Evolutionary conservation across 176 grass and related monocot species (phyloP).

Genomic region (Oryza glumipatula): DNA sequence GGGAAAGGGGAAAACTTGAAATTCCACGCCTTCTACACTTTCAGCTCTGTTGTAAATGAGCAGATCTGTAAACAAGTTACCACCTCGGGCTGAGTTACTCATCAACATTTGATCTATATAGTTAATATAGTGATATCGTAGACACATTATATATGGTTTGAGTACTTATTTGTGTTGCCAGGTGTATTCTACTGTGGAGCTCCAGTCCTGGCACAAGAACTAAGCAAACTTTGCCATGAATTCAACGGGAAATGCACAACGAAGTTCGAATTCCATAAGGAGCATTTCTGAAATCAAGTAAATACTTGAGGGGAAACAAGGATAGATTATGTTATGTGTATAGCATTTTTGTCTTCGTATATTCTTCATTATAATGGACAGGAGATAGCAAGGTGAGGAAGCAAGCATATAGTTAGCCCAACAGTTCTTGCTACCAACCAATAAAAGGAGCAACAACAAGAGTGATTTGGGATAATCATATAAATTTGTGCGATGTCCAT

Average conservation of each 20-base stretch:
- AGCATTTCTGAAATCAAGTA: conserved; percentile 84
- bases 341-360: conserved; percentile 57
- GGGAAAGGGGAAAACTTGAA: conserved; percentile 1
- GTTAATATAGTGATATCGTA: neutral
- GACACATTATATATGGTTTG: neutral
- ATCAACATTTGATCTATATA: neutral
- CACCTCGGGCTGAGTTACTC: conserved; percentile 1
- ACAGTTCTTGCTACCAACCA: conserved; percentile 26
- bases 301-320: conserved; percentile 38
- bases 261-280: conserved; percentile 97
- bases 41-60: neutral
- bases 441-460: conserved; percentile 24
- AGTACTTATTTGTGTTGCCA: conserved; percentile 45
- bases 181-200: conserved; percentile 99
- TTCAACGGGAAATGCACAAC: conserved; percentile 83
- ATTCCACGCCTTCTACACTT: neutral
- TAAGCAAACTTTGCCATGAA: conserved; percentile 89
- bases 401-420: neutral
- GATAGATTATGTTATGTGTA: conserved; percentile 40
- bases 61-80: neutral
- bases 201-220: conserved; percentile 87
- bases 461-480: conserved; percentile 19
- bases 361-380: conserved; percentile 36
- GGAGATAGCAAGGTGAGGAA: conserved; percentile 21
- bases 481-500: conserved; percentile 18